These are phyloP conservation scores for Suhomyces coccinellae DNA, from an alignment of 1,139 yeast species.

Conservation along the genomic window DNA sequence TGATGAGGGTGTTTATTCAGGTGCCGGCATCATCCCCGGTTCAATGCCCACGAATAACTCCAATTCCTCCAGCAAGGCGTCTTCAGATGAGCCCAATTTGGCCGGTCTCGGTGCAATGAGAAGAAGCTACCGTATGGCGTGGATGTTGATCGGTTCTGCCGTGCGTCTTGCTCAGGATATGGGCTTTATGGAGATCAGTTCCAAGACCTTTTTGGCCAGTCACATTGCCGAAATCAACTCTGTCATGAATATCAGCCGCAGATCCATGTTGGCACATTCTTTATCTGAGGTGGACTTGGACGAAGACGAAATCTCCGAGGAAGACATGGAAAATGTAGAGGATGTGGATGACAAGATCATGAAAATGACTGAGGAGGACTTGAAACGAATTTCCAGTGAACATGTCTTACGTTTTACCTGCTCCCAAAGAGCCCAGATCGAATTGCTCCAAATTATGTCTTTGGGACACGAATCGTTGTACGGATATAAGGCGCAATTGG, in stretches of 20 bases:
- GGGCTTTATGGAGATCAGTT: slow-evolving; percentile 73
- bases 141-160: slow-evolving; percentile 90
- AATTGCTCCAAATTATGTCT: slow-evolving; percentile 73
- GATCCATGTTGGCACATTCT: slow-evolving; percentile 69
- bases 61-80: slow-evolving; percentile 13
- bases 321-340: slow-evolving; percentile 28
- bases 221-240: slow-evolving; percentile 80
- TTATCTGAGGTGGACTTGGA: slow-evolving; percentile 61
- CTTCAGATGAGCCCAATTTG: slow-evolving; percentile 45
- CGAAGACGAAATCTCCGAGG: slow-evolving; percentile 40
- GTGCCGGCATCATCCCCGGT: slow-evolving; percentile 11
- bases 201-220: slow-evolving; percentile 77
- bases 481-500: slow-evolving; percentile 59
- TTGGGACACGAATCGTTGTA: slow-evolving; percentile 84
- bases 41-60: slow-evolving; percentile 17
- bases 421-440: slow-evolving; percentile 77
- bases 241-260: slow-evolving; percentile 67
- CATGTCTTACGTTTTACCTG: slow-evolving; percentile 48
- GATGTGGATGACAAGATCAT: slow-evolving; percentile 29
- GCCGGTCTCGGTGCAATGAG: slow-evolving; percentile 86
- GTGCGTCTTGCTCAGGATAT: slow-evolving; percentile 85
- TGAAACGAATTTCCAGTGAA: slow-evolving; percentile 30
- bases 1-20: slow-evolving; percentile 13
- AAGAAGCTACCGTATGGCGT: slow-evolving; percentile 85
- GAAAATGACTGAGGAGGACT: slow-evolving; percentile 40